phyloP scores from a whole-genome alignment of 257 asterid species.

The Solanum neorickii region DNA sequence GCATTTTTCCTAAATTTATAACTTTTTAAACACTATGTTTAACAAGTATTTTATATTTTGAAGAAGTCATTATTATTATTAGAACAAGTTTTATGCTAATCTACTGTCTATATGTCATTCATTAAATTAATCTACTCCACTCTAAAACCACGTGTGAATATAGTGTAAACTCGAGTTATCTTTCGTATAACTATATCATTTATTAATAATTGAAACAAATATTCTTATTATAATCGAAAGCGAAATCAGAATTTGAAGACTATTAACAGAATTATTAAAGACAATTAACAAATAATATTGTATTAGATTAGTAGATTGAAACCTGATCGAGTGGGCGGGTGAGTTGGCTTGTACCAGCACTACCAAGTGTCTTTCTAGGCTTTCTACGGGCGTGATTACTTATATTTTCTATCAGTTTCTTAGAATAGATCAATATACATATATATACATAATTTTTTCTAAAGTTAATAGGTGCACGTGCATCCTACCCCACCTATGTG shows the following conservation, averaged over 20 bases:
- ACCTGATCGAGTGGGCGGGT: no score
- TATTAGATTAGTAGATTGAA: no score
- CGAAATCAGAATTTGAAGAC: background rate
- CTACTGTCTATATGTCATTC: no score
- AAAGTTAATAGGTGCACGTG: fast-evolving
- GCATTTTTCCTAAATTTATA: no score
- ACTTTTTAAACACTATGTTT: background rate
- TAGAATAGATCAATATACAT: no score
- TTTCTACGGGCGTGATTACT: no score
- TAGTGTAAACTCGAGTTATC: background rate
- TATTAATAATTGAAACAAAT: background rate
- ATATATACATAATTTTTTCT: no score
- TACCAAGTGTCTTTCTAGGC: no score
- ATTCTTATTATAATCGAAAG: background rate
- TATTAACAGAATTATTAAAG: no score
- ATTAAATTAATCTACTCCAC: background rate
- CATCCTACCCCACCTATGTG: background rate
- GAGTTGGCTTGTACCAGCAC: no score
- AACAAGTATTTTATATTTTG: background rate
- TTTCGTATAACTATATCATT: background rate
- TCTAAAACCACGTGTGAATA: background rate
- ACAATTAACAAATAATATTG: no score
- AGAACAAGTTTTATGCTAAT: background rate
- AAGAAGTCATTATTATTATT: background rate
- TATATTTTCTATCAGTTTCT: no score